Evolutionary conservation across 805 yeast species (phyloP).

Genomic region (Candida arabinofermentans): DNA sequence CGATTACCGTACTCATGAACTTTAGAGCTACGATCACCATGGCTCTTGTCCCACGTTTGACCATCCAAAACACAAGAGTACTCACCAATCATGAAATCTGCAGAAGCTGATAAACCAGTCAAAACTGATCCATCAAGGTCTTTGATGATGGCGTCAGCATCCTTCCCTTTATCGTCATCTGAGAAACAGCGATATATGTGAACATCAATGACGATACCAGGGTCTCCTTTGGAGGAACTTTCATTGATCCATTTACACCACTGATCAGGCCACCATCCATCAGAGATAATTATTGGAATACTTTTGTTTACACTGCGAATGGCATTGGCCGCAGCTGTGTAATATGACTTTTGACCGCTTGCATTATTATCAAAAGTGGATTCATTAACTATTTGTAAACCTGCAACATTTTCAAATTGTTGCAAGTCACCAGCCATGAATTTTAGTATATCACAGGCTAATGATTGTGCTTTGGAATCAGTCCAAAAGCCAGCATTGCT

Average conservation of each 20-base stretch:
- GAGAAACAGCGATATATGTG: conserved; percentile 87
- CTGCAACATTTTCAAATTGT: conserved; percentile 64
- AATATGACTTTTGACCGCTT: conserved; percentile 53
- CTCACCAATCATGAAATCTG: conserved; percentile 81
- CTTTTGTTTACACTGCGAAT: conserved; percentile 52
- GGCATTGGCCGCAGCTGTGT: conserved; percentile 55
- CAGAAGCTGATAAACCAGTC: conserved; percentile 41
- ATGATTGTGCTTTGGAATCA: conserved; percentile 35
- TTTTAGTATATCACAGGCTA: conserved; percentile 48
- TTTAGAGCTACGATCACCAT: conserved; percentile 45
- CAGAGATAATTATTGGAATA: conserved; percentile 78
- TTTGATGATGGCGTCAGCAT: conserved; percentile 57
- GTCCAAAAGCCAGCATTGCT: conserved; percentile 65
- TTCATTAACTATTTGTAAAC: conserved; percentile 84
- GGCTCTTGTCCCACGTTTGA: conserved; percentile 57
- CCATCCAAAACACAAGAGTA: conserved; percentile 85
- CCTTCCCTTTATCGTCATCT: conserved; percentile 62
- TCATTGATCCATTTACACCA: conserved; percentile 65
- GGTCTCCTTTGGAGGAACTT: conserved; percentile 34
- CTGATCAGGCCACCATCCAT: conserved; percentile 88
- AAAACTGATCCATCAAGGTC: conserved; percentile 51
- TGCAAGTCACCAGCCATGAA: conserved; percentile 60
- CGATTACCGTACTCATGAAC: conserved; percentile 58
- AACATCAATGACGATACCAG: conserved; percentile 74
- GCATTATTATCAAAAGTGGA: conserved; percentile 59